phyloP scores from a whole-genome alignment of 2,329 filamentous ascomycete genomes.

The Xylaria sp. region DNA sequence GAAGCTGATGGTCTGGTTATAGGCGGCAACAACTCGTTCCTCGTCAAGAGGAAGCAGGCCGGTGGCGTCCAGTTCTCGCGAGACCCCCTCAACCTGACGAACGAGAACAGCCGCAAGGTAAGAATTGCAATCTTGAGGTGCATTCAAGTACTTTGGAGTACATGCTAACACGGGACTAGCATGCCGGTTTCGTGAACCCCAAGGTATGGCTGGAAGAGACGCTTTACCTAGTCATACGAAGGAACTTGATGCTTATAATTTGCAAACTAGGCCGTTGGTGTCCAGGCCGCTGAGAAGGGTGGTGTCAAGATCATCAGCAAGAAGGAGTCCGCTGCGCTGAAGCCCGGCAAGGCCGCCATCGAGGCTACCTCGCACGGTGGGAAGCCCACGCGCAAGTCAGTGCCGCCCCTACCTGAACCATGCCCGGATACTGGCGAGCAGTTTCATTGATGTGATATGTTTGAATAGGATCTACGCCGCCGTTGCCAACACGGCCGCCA shows the following conservation, averaged over 20 bases:
- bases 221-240: conserved; percentile 1
- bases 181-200: conserved; percentile 90
- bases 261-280: conserved; percentile 72
- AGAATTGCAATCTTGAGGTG: conserved; percentile 1
- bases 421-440: not conserved
- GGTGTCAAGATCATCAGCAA: conserved; percentile 83
- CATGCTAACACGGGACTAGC: conserved; percentile 55
- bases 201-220: conserved; percentile 64
- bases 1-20: conserved; percentile 28
- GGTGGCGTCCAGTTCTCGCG: conserved; percentile 90
- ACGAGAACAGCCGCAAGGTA: conserved; percentile 91
- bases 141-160: conserved; percentile 1
- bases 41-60: conserved; percentile 82
- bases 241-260: conserved; percentile 32
- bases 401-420: conserved; percentile 26
- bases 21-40: conserved; percentile 88
- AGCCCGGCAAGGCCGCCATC: conserved; percentile 70
- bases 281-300: conserved; percentile 75
- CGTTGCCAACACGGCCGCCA: conserved; percentile 80
- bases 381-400: conserved; percentile 81
- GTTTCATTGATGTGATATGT: conserved; percentile 5
- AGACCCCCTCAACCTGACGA: conserved; percentile 90
- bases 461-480: conserved; percentile 77
- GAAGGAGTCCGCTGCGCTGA: conserved; percentile 72
- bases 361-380: conserved; percentile 70